phyloP scores from a whole-genome alignment of 1,284 basidiomycete species.

The Ustilago nuda region DNA sequence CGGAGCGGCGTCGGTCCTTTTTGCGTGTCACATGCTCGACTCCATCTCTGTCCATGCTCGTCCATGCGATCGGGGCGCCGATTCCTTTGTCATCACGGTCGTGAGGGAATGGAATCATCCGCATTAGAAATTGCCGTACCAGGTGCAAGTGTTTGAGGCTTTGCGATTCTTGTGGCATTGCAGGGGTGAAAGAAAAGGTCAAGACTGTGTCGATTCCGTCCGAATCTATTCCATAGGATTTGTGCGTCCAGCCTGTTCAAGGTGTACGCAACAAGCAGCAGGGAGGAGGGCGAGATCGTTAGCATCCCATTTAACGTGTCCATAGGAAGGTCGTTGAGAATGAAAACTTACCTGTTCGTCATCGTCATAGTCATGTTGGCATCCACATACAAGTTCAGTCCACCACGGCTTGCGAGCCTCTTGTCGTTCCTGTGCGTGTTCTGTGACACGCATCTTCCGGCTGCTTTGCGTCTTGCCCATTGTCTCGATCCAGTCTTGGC shows the following conservation, averaged over 20 bases:
- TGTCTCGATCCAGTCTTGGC: conserved; percentile 42
- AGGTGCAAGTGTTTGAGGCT: not conserved
- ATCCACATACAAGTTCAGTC: conserved; percentile 56
- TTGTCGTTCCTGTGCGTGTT: conserved; percentile 11
- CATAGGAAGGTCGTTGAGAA: not conserved
- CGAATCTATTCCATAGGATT: conserved; percentile 48
- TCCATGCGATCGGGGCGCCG: not conserved
- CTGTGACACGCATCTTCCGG: conserved; percentile 20
- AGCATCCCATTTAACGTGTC: not conserved
- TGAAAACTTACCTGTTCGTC: conserved; percentile 52
- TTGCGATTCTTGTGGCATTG: not conserved
- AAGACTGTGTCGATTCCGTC: not conserved
- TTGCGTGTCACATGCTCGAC: not conserved
- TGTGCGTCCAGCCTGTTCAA: conserved; percentile 41
- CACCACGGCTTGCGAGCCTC: conserved; percentile 47
- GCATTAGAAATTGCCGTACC: not conserved
- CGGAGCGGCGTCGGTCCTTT: conserved; percentile 14
- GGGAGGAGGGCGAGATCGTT: not conserved
- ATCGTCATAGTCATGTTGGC: conserved; percentile 47
- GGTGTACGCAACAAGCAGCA: not conserved
- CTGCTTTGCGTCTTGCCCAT: conserved; percentile 7
- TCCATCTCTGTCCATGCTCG: not conserved
- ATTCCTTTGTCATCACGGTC: not conserved
- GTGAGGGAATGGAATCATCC: not conserved
- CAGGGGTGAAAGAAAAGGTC: not conserved